Base-by-base conservation (phyloP, 2,329 filamentous ascomycete genomes). In the Kalaharituber pfeilii region DNA sequence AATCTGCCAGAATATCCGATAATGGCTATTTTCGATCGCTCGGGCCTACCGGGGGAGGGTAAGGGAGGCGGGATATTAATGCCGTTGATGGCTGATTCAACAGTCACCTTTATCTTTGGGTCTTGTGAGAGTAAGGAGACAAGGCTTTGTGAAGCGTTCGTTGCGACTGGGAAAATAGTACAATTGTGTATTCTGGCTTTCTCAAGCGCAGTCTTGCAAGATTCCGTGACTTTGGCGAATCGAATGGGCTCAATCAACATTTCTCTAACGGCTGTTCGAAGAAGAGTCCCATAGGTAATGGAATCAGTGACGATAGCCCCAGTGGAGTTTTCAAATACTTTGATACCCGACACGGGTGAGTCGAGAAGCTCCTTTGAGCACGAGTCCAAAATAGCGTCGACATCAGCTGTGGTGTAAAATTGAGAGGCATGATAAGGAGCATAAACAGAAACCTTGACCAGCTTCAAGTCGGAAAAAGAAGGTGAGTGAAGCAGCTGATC, bases 1-100 rank as follows among this genome's bases (percentile, higher is more conserved):
- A 86, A 87, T 51, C 84, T 76, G 51, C 84, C 83, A 47, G 84
- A 77, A 77, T 86, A 84, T 52, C 86, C 86, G 29, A 94, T 82
- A 58, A 94, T 87, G 55, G 86, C 86, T 58, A 94, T 77, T 67
- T 87, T 88, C 65, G 78, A 77, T 63, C 77, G 69, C 13, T 70
- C 70, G 7, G 59, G 65, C 13, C 69, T 66, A 39, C 45, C 69
- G 69, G 57, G 3, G 55, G 26, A 75, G 66, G 15, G 67, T 65
- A 51, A 57, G 27, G n/a, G 39, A 49, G 15, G 42, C 30, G 26
- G 56, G 26, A 29, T 45, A 28, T 24, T 33, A 50, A 27, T 62
- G 33, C 53, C 55, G 51, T 18, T 58, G 52, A 42, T 53, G 56
- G 39, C 20, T 1, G 33, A 3, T 15, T 39, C 4, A 18, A 39